Percentiles rank a stretch among this genome's conserved stretches.
Conservation (phyloP, 139 green algal genomes). For the Tetradesmus lagerheimii region DNA sequence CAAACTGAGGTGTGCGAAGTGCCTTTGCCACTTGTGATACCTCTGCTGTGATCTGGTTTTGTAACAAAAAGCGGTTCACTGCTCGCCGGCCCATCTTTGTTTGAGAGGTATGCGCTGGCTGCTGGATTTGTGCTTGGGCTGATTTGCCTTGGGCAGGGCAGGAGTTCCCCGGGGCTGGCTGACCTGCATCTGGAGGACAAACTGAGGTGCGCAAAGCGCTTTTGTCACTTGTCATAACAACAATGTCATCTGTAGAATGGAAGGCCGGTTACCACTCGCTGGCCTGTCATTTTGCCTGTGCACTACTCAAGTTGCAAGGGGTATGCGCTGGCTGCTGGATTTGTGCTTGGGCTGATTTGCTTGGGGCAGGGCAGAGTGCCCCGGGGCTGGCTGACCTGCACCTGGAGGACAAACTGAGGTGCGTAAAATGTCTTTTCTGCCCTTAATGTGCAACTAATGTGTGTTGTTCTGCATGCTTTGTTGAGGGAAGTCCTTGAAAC, state of each 20-base stretch:
- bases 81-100: no score
- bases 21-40: no score
- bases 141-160: conserved; percentile 85
- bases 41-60: no score
- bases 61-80: no score
- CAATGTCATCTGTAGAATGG: no score
- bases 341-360: conserved; percentile 92
- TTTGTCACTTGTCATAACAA: no score
- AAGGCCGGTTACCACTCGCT: no score
- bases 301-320: conserved; percentile 73
- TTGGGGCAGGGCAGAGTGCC: conserved; percentile 80
- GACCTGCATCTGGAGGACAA: conserved; percentile 87
- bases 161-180: conserved; percentile 69
- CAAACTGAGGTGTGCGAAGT: conserved; percentile 65
- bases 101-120: conserved; percentile 84
- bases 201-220: conserved; percentile 63
- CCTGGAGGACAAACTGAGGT: conserved; percentile 83
- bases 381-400: conserved; percentile 83
- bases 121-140: conserved; percentile 94
- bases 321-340: conserved; percentile 91
- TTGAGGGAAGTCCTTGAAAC: no score
- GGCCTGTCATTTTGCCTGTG: conserved; percentile 17
- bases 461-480: no score
- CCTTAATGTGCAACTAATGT: no score
- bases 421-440: conserved; percentile 12